Evolutionary conservation across 2,329 filamentous ascomycete species (phyloP).

Genomic region (Colletotrichum magnum): DNA sequence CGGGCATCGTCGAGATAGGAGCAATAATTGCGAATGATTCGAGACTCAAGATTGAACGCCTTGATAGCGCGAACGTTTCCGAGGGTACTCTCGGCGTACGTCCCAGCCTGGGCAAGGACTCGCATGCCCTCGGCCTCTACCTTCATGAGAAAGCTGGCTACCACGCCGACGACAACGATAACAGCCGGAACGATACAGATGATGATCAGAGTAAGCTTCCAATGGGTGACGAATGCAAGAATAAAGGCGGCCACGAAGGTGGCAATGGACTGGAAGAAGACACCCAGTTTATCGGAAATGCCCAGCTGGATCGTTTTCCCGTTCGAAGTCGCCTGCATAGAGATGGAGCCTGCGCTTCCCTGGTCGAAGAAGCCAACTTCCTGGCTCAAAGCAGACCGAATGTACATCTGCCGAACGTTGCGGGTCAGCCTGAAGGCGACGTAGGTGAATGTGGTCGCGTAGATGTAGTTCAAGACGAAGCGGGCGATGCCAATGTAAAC

Average conservation of each 20-base stretch:
- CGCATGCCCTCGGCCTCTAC: constrained; percentile 45
- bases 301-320: constrained; percentile 53
- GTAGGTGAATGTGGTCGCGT: constrained; percentile 60
- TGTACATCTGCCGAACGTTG: constrained; percentile 61
- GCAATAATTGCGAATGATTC: constrained; percentile 36
- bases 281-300: constrained; percentile 53
- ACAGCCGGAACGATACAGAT: constrained; percentile 54
- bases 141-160: constrained; percentile 44
- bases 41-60: constrained; percentile 38
- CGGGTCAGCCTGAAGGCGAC: constrained; percentile 65
- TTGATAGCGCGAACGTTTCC: constrained; percentile 37
- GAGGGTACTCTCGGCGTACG: constrained; percentile 47
- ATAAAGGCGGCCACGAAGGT: constrained; percentile 53
- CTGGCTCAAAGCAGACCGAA: constrained; percentile 64
- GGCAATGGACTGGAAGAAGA: constrained; percentile 50
- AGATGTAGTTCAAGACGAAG: constrained; percentile 46
- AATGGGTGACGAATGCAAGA: constrained; percentile 53
- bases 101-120: constrained; percentile 45
- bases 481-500: constrained; percentile 47
- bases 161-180: constrained; percentile 39
- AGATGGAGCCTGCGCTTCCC: constrained; percentile 53
- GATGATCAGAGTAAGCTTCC: constrained; percentile 59
- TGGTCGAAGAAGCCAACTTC: constrained; percentile 65
- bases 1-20: constrained; percentile 26
- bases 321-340: constrained; percentile 58